Evolutionary conservation across 2,329 filamentous ascomycete genomes (phyloP), one percentile per base, ranked within the genome.

Genomic region (Fusarium sp.): DNA sequence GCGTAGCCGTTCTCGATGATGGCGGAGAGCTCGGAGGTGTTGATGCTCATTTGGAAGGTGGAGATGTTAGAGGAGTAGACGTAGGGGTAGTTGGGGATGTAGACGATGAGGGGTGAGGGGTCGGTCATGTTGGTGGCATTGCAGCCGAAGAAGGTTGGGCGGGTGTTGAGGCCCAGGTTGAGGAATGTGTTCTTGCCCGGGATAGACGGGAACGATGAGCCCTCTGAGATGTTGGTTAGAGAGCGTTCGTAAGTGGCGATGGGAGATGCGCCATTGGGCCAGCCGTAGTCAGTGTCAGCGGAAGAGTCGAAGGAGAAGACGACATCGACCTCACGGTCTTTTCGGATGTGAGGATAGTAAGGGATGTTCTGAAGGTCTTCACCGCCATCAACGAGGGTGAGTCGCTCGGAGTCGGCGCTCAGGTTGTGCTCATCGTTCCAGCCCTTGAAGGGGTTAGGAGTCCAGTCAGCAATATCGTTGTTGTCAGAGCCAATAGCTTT

Each of bases 1-100:
- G 96, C 89, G 84, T 93, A 96, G 26, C 94, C 95, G 83, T 99
- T 98, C 74, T 89, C 82, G 78, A 99, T 94, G 78, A 97, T 93
- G 70, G 88, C 87, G 79, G 97, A 90, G 71, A 95, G 93, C 83
- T 94, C 82, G 2, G 79, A 82, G 75, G 89, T 82, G 39, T 88
- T 86, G 86, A 95, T 94, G 44, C 82, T 82, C 41, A 90, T 85
- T 68, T 90, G 86, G 80, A 93, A 95, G 54, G 95, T 98, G 5
- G 92, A 93, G 12, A 92, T 87, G 84, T 98, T 98, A 81, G 91
- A 93, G 72, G 87, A 83, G 79, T 88, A 89, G 51, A 91, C 88
- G 83, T 97, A 97, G 3, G 95, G 95, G 28, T 91, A 87, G 81
- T 83, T 83, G 76, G 96, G 94, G 50, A 98, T 81, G 84, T 99